phyloP scores from a whole-genome alignment of 305 asterid species.

The Rubia balearica region DNA sequence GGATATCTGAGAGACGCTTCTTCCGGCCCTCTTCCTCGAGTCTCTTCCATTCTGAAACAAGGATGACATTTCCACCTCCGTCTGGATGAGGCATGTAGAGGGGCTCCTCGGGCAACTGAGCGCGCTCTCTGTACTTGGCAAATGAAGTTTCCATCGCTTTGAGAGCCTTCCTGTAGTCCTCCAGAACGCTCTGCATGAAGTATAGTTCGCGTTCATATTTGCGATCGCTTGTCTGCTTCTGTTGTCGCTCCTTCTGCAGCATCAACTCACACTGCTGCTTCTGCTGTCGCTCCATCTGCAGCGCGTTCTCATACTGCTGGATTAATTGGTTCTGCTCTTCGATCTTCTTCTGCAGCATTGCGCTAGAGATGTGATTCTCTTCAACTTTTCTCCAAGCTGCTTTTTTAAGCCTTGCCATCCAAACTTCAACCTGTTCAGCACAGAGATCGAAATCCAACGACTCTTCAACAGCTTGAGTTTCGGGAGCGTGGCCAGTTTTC shows the following conservation, averaged over 20 bases:
- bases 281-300: neutral
- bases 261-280: neutral
- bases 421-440: conserved; percentile 1
- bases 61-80: conserved; percentile 13
- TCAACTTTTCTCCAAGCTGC: neutral
- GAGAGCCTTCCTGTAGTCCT: conserved; percentile 4
- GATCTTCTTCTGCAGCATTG: neutral
- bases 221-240: neutral
- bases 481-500: too few relatives aligned
- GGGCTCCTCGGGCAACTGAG: conserved; percentile 11
- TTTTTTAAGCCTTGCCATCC: conserved; percentile 4
- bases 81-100: conserved; percentile 12
- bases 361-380: neutral
- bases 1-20: neutral
- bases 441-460: conserved; percentile 14
- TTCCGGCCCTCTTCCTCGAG: neutral
- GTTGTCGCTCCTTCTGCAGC: neutral
- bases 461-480: neutral
- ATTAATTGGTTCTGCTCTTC: conserved; percentile 3
- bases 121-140: neutral
- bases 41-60: neutral
- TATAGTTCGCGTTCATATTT: conserved; percentile 4
- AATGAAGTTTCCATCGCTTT: neutral
- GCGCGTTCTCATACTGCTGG: neutral
- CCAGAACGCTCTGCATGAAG: neutral